These are phyloP conservation scores for Tolypocladium album DNA, from an alignment of 2,329 filamentous ascomycete genomes.

Conservation along the genomic window DNA sequence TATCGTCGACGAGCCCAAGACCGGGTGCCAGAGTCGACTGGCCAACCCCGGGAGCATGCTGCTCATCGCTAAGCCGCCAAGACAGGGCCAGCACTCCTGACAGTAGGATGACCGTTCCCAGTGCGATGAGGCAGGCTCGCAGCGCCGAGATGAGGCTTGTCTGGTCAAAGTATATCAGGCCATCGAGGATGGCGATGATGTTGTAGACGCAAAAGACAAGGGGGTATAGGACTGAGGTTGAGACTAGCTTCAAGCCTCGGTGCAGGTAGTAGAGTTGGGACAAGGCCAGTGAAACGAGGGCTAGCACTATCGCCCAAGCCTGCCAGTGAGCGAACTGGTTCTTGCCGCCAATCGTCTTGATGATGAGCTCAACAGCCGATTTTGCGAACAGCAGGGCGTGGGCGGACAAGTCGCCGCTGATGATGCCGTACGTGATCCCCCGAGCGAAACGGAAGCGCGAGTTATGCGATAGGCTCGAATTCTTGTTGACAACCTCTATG, in stretches of 20 bases:
- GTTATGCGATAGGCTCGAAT: slow-evolving; percentile 45
- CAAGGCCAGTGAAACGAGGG: slow-evolving; percentile 70
- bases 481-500: slow-evolving; percentile 43
- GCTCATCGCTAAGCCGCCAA: slow-evolving; percentile 80
- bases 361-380: slow-evolving; percentile 87
- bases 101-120: slow-evolving; percentile 80
- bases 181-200: slow-evolving; percentile 95
- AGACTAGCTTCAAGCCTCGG: slow-evolving; percentile 84
- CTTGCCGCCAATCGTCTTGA: slow-evolving; percentile 70
- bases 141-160: slow-evolving; percentile 66
- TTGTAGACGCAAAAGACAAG: slow-evolving; percentile 99
- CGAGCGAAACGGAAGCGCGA: slow-evolving; percentile 63
- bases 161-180: slow-evolving; percentile 93
- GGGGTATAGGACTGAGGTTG: slow-evolving; percentile 90
- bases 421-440: slow-evolving; percentile 78
- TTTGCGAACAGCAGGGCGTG: slow-evolving; percentile 91
- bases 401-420: slow-evolving; percentile 87
- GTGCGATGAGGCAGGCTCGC: slow-evolving; percentile 68
- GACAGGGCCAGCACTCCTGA: slow-evolving; percentile 83
- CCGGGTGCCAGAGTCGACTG: slow-evolving; percentile 70
- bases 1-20: slow-evolving; percentile 67
- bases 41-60: slow-evolving; percentile 46
- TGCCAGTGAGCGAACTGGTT: slow-evolving; percentile 97
- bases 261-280: slow-evolving; percentile 94
- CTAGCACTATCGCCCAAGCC: slow-evolving; percentile 82